A percentile compares a stretch with the other conserved stretches of the same genome.
Evolutionary conservation across 2,329 filamentous ascomycete species (phyloP).

Genomic region (Pseudogymnoascus sp.): DNA sequence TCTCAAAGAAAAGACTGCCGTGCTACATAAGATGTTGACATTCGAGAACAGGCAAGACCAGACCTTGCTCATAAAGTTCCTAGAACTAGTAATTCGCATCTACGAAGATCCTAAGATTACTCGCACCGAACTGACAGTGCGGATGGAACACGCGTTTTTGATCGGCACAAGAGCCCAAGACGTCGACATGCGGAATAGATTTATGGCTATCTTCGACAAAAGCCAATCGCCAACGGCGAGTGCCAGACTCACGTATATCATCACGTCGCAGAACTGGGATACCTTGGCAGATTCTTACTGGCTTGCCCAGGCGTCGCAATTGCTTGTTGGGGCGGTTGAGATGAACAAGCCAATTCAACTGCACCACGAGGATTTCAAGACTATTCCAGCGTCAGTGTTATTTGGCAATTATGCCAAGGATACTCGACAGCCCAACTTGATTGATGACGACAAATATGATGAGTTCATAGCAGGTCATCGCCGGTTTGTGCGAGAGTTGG

Average conservation of each 20-base stretch:
- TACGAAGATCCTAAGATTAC: constrained; percentile 97
- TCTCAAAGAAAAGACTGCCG: constrained; percentile 96
- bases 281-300: constrained; percentile 92
- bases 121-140: constrained; percentile 87
- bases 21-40: constrained; percentile 96
- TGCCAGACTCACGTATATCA: constrained; percentile 78
- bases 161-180: constrained; percentile 90
- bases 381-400: constrained; percentile 64
- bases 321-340: constrained; percentile 86
- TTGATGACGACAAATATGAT: constrained; percentile 78
- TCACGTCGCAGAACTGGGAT: constrained; percentile 94
- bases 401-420: constrained; percentile 71
- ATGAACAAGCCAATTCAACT: constrained; percentile 72
- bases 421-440: constrained; percentile 51
- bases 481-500: constrained; percentile 75
- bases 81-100: constrained; percentile 92
- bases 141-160: constrained; percentile 96
- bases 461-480: constrained; percentile 68
- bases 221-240: constrained; percentile 89
- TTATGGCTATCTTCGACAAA: constrained; percentile 93
- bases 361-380: constrained; percentile 74
- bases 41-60: constrained; percentile 82
- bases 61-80: constrained; percentile 82
- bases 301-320: constrained; percentile 88
- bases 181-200: constrained; percentile 92